phyloP scores from a whole-genome alignment of 2,329 filamentous ascomycete genomes.

The Emergomyces pasteurianus region DNA sequence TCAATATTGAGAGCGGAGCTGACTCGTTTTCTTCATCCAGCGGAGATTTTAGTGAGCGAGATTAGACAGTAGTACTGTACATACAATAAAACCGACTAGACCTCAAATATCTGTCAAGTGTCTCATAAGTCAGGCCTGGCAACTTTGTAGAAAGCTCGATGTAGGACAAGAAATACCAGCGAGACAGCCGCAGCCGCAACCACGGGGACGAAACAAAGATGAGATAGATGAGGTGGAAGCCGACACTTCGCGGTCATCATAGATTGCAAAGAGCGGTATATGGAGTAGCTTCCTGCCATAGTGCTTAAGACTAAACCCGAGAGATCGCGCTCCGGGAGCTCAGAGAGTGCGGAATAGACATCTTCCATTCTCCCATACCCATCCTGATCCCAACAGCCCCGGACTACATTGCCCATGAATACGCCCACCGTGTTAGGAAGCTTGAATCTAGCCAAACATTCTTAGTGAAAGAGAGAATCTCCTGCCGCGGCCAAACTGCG shows the following conservation, averaged over 20 bases:
- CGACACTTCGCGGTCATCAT: not conserved
- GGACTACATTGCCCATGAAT: conserved; percentile 1
- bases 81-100: too few relatives aligned
- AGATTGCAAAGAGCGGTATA: not conserved
- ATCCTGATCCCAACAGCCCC: not conserved
- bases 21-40: too few relatives aligned
- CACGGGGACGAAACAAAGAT: not conserved
- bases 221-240: not conserved
- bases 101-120: too few relatives aligned
- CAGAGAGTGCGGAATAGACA: conserved; percentile 1
- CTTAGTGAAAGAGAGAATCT: not conserved
- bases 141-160: too few relatives aligned
- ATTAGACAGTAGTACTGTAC: too few relatives aligned
- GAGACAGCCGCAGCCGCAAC: not conserved
- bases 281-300: too few relatives aligned
- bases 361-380: not conserved
- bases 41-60: too few relatives aligned
- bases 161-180: not conserved
- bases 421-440: too few relatives aligned
- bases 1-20: too few relatives aligned
- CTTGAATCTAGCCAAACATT: conserved; percentile 2
- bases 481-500: too few relatives aligned
- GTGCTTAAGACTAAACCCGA: not conserved
- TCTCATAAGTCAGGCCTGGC: too few relatives aligned
- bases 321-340: not conserved